Evolutionary conservation across 805 yeast species (phyloP).

Genomic region (Cyberlindnera maritima): DNA sequence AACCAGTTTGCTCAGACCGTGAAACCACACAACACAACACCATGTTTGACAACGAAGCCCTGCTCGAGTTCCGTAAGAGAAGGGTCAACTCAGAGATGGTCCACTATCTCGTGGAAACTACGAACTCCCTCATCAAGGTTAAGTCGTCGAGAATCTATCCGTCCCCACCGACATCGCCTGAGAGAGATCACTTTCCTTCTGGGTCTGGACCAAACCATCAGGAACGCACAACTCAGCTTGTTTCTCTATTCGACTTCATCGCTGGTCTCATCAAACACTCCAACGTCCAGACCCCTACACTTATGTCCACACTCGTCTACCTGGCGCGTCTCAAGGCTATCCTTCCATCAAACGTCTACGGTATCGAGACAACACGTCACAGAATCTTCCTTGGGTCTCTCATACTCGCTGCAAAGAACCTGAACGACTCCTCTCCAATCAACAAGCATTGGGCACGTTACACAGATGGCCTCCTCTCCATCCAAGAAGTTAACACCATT

Average conservation of each 20-base stretch:
- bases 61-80: constrained; percentile 50
- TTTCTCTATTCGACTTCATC: constrained; percentile 60
- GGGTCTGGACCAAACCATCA: no score
- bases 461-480: constrained; percentile 77
- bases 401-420: constrained; percentile 85
- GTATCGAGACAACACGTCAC: constrained; percentile 91
- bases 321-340: constrained; percentile 71
- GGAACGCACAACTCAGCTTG: background rate
- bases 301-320: constrained; percentile 89
- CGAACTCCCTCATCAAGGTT: constrained; percentile 53
- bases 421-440: constrained; percentile 92
- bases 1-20: background rate
- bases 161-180: constrained; percentile 41
- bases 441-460: constrained; percentile 96
- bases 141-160: constrained; percentile 28
- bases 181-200: constrained; percentile 1
- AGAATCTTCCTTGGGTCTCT: constrained; percentile 87
- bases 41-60: constrained; percentile 47
- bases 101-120: constrained; percentile 53
- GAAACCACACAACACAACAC: background rate
- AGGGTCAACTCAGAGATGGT: constrained; percentile 60
- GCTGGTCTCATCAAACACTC: constrained; percentile 70
- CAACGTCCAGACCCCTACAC: constrained; percentile 91
- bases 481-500: constrained; percentile 83
- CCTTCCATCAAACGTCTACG: constrained; percentile 84